Conservation (phyloP, 2,329 filamentous ascomycete genomes). For the Neoarthrinium moseri region DNA sequence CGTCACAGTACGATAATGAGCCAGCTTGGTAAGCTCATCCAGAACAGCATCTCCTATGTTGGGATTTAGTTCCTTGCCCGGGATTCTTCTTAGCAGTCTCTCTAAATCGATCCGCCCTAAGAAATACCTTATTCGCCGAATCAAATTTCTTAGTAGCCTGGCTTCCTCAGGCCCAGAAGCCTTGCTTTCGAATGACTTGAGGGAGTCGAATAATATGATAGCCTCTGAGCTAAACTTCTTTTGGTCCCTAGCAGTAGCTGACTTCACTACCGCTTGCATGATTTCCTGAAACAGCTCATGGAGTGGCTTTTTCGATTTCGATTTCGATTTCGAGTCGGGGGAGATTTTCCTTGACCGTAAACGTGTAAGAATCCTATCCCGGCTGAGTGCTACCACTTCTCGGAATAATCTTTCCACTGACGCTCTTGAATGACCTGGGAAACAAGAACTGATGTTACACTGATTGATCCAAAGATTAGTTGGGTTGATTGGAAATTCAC, state of each 20-base stretch:
- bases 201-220: neutral
- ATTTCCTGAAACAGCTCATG: too few relatives aligned
- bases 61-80: neutral
- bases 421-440: neutral
- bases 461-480: too few relatives aligned
- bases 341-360: neutral
- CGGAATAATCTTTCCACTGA: neutral
- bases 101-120: neutral
- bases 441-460: neutral
- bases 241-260: too few relatives aligned
- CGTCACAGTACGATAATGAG: neutral
- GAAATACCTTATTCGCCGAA: neutral
- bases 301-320: neutral
- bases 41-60: neutral
- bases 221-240: too few relatives aligned
- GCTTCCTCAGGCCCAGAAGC: neutral
- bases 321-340: too few relatives aligned
- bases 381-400: neutral
- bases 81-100: neutral
- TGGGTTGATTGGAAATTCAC: neutral
- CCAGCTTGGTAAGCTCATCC: neutral
- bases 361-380: neutral
- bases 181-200: neutral
- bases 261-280: too few relatives aligned
- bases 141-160: neutral